These are phyloP conservation scores for Magnusiomyces sp. DNA, from an alignment of 1,139 yeast species.

Conservation along the genomic window DNA sequence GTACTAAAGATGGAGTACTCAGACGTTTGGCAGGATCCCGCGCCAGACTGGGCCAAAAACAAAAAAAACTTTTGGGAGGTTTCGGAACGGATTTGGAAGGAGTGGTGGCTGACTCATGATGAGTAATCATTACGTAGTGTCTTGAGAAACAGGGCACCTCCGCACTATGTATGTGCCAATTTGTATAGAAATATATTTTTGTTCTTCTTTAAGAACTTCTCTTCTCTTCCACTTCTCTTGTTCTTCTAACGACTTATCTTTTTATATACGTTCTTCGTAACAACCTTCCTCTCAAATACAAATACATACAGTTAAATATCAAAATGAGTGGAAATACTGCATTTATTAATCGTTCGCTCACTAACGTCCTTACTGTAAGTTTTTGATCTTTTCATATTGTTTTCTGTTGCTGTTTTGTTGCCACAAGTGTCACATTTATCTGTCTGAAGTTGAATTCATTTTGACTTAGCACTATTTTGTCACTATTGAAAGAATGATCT, in stretches of 20 bases:
- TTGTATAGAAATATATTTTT: no score
- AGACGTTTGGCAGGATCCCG: no score
- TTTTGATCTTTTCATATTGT: not conserved
- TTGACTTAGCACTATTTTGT: no score
- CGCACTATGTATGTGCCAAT: not conserved
- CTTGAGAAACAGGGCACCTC: not conserved
- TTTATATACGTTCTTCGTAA: not conserved
- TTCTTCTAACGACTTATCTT: not conserved
- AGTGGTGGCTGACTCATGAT: no score
- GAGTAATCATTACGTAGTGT: not conserved
- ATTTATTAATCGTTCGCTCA: constrained; percentile 66
- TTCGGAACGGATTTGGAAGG: no score
- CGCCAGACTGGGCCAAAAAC: no score
- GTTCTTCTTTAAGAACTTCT: not conserved
- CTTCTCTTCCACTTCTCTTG: not conserved
- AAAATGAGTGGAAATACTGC: constrained; percentile 32
- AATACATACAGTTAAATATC: no score
- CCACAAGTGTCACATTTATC: not conserved
- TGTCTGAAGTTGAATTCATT: not conserved
- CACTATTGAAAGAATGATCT: no score
- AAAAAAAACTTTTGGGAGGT: no score
- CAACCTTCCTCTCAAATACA: not conserved
- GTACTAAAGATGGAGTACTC: no score
- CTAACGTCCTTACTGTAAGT: constrained; percentile 58
- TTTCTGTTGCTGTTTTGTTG: not conserved